Conservation (phyloP, 352 stramenopile genomes). For the Globisporangium solare region DNA sequence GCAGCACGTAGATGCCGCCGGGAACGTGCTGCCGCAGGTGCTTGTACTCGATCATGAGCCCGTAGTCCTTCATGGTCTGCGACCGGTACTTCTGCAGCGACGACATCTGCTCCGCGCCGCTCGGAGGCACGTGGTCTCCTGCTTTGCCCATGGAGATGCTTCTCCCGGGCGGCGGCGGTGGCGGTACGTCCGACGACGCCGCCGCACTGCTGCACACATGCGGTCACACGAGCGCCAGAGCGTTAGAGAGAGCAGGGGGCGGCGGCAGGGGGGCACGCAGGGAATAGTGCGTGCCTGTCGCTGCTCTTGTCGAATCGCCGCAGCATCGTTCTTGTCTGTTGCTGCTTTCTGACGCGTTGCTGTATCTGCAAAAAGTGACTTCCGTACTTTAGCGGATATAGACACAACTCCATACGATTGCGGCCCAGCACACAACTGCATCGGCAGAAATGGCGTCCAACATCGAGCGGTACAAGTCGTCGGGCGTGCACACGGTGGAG, state of each 20-base stretch:
- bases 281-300: constrained; percentile 17
- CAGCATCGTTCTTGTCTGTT: constrained; percentile 40
- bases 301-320: constrained; percentile 53
- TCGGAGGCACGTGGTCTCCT: constrained; percentile 15
- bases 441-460: constrained; percentile 34
- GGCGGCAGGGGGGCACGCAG: neutral
- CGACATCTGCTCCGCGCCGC: constrained; percentile 57
- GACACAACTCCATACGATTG: constrained; percentile 3
- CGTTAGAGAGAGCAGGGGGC: neutral
- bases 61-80: constrained; percentile 92
- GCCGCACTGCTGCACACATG: too few species aligned
- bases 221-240: neutral
- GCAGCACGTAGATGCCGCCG: constrained; percentile 94
- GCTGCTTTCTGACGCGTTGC: constrained; percentile 1
- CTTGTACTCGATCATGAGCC: constrained; percentile 98
- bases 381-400: constrained; percentile 25
- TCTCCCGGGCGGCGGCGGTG: neutral
- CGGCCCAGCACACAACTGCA: constrained; percentile 1
- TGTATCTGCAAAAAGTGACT: neutral
- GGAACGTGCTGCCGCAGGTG: constrained; percentile 93
- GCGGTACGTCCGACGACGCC: constrained; percentile 1
- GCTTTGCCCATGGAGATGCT: neutral
- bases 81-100: constrained; percentile 81
- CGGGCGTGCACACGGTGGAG: constrained; percentile 95
- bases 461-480: constrained; percentile 74